Base-by-base conservation (phyloP, 1,284 basidiomycete species). In the Volvariella volvacea region DNA sequence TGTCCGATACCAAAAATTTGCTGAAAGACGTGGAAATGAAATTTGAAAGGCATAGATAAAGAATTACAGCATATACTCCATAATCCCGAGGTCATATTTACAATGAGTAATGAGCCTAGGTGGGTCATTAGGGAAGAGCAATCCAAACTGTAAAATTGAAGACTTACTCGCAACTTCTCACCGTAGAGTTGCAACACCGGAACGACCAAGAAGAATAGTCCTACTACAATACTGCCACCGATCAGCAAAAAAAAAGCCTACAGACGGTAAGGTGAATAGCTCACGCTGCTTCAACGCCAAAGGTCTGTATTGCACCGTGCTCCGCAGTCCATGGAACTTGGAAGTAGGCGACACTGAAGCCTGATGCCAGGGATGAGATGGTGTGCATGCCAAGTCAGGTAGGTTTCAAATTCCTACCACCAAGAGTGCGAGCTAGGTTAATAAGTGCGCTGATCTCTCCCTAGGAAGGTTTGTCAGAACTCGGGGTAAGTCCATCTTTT, bases 281-380 rank as follows among this genome's bases (percentile, higher is more conserved):
- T 52, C 49, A 73, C 63, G 76, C 78, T 21, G 76, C 76, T 54
- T 82, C 78, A 42, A 68, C 67, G 1, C 78, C 79, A 52, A 80
- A 76, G 4, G 74, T 73, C 53, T 77, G 73, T 21, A 79, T 54
- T 3, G 76, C 76, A 21, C 79, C 79, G 34, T 73, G 55, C 49
- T 68, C 71, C 30, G 58, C 58, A 8, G 78, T 74, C 79, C 78
- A 82, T 14, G 71, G 68, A 2, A 79, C 70, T 55, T 83, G 79
- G 61, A 76, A 83, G 56, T 74, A 83, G 0, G 80, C 76, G 2
- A 84, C 77, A 34, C 70, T 71, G 56, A 83, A 82, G 0, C 77
- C 67, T 66, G 38, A 4, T 36, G 3, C 10, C 3, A 22, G 34
- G 34, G 12, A 15, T 36, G 3, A 31, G 8, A 14, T 12, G 19